These are phyloP conservation scores for Wickerhamomyces rabaulensis DNA, from an alignment of 805 yeast species.

Conservation along the genomic window DNA sequence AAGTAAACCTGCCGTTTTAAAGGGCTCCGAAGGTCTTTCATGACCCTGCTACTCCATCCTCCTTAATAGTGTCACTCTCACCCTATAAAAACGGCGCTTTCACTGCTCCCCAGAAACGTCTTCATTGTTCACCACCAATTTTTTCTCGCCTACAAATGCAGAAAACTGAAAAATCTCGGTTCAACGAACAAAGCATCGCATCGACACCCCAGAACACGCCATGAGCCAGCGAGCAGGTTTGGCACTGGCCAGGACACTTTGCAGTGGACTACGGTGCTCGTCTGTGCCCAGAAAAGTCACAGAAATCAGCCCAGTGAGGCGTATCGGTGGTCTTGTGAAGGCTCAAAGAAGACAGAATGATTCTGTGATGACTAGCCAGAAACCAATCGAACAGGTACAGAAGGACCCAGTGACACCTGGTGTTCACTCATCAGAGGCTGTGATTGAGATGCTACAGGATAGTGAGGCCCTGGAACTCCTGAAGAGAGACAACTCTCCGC, in stretches of 20 bases:
- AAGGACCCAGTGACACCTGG: not conserved
- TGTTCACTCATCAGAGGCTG: not conserved
- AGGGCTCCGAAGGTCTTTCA: no score
- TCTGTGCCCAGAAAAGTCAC: not conserved
- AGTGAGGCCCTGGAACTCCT: not conserved
- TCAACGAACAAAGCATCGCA: not conserved
- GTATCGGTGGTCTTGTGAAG: not conserved
- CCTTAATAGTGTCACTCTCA: no score
- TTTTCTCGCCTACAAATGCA: not conserved
- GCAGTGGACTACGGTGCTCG: not conserved
- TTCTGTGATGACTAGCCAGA: not conserved
- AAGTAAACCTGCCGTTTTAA: no score
- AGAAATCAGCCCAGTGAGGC: not conserved
- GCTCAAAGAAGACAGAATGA: not conserved
- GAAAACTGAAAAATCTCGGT: not conserved
- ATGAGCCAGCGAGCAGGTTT: not conserved
- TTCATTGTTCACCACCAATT: no score
- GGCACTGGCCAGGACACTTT: not conserved
- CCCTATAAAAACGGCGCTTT: no score
- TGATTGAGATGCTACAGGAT: not conserved
- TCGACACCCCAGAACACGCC: not conserved
- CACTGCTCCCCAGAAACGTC: no score
- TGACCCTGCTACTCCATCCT: no score
- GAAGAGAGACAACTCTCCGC: not conserved
- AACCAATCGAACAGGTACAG: not conserved